Evolutionary conservation across 139 green algal species (phyloP), one percentile per base, ranked within the genome.

Genomic region (Coccomyxa sp.): DNA sequence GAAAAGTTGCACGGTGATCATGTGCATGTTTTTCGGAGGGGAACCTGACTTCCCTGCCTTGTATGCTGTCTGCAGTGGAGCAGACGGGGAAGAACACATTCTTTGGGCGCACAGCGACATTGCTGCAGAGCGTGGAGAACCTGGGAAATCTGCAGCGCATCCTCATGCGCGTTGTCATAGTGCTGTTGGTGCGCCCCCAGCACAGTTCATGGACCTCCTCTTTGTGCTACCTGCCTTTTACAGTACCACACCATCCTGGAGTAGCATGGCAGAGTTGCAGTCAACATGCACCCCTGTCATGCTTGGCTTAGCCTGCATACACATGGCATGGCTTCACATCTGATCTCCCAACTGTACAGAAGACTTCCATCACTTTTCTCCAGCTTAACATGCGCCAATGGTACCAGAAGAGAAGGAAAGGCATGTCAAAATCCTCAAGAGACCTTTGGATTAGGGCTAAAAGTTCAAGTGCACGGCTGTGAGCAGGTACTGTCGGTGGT

Each of bases 31-130:
- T 1, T 9, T 11, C 63, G 63, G 18, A 28, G 63, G 18, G 63
- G 10, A 9, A 11, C 1, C 18, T 71, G 63, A 71, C 9, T 14
- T 28, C 21, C 18, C 18, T 9, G 9, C 63, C 18, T 68, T 71
- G 18, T 25, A 71, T 71, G 63, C 21, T 71, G 18, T 71, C 1
- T 71, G 63, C 71, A 77, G 71, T 77, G 21, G 71, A 77, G 27
- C 71, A 77, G 71, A 97, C 93, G 11, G 94, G 92, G 75, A 79
- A 91, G 58, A 87, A 98, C 88, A 98, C 95, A 57, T 98, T 98
- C 91, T 97, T 98, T 83, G 93, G 93, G 15, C 93, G 94, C 66
- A 92, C 95, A 32, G 94, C 95, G 75, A 86, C 92, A 1, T 88
- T 98, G 38, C 91, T 98, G 66, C 79, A 45, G 27, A 78, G 76